phyloP scores from a whole-genome alignment of 192 early-diverging fungal species.

The Lobosporangium transversale region DNA sequence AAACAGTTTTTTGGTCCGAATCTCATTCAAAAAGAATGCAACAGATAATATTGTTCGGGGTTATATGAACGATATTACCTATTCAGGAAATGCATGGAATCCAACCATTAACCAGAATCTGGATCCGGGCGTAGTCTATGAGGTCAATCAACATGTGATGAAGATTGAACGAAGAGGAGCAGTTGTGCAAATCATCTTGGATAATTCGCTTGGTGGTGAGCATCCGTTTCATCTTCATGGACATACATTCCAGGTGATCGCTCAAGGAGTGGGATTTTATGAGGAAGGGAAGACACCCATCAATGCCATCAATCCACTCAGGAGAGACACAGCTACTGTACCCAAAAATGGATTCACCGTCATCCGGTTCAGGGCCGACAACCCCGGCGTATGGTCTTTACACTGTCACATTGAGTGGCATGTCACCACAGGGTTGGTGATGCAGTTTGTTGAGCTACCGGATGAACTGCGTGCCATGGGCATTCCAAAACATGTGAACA shows the following conservation, averaged over 20 bases:
- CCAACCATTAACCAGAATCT: slow-evolving; percentile 50
- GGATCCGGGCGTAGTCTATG: slow-evolving; percentile 22
- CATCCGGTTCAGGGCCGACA: slow-evolving; percentile 58
- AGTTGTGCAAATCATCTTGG: slow-evolving; percentile 44
- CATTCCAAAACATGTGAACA: slow-evolving; percentile 42
- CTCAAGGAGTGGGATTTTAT: slow-evolving; percentile 48
- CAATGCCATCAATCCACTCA: slow-evolving; percentile 45
- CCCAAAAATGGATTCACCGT: slow-evolving; percentile 48
- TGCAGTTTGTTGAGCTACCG: slow-evolving; percentile 53
- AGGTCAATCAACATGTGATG: slow-evolving; percentile 25
- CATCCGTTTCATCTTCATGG: slow-evolving; percentile 62
- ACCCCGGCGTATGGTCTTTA: slow-evolving; percentile 58
- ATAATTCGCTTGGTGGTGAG: slow-evolving; percentile 19
- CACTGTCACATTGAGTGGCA: slow-evolving; percentile 66
- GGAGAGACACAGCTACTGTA: slow-evolving; percentile 54
- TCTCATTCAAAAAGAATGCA: slow-evolving; percentile 16
- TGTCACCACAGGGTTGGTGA: slow-evolving; percentile 55
- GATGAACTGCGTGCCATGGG: slow-evolving; percentile 46
- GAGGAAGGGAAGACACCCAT: slow-evolving; percentile 32
- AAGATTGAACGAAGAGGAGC: slow-evolving; percentile 22
- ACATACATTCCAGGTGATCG: slow-evolving; percentile 57
- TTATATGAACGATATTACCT: slow-evolving; percentile 21
- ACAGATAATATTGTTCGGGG: slow-evolving; percentile 22
- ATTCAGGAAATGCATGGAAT: slow-evolving; percentile 28
- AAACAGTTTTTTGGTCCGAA: slow-evolving; percentile 25